Conservation (phyloP, 805 yeast genomes). For the Brettanomyces custersianus region DNA sequence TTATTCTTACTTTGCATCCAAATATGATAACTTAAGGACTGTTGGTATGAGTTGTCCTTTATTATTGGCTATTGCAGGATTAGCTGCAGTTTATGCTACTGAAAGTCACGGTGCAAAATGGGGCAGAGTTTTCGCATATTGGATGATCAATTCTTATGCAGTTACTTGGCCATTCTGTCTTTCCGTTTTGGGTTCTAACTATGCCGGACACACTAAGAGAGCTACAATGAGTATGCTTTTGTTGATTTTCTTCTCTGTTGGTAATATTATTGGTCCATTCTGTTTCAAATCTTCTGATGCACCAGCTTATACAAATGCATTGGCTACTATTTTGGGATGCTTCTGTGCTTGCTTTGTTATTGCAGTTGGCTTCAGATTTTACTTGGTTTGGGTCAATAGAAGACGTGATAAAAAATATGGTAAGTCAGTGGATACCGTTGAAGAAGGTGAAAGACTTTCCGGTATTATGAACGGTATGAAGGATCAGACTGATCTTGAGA, state of each 20-base stretch:
- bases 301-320: slow-evolving; percentile 33
- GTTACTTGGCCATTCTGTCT: slow-evolving; percentile 6
- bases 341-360: slow-evolving; percentile 29
- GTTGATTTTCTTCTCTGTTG: slow-evolving; percentile 40
- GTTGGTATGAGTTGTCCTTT: slow-evolving; percentile 17
- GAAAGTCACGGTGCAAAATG: slow-evolving; percentile 18
- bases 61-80: slow-evolving; percentile 18
- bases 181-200: slow-evolving; percentile 8
- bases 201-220: slow-evolving; percentile 46
- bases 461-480: slow-evolving; percentile 25
- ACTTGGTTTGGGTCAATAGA: slow-evolving; percentile 29
- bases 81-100: slow-evolving; percentile 19
- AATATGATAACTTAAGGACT: slow-evolving; percentile 13
- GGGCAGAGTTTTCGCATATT: slow-evolving; percentile 24
- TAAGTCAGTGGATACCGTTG: slow-evolving; percentile 10
- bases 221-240: slow-evolving; percentile 32
- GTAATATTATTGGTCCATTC: slow-evolving; percentile 46
- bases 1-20: slow-evolving; percentile 9
- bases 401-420: slow-evolving; percentile 28
- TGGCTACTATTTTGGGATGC: slow-evolving; percentile 18
- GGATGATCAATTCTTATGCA: slow-evolving; percentile 22
- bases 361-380: slow-evolving; percentile 22
- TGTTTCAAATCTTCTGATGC: slow-evolving; percentile 35
- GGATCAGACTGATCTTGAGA: slow-evolving; percentile 22
- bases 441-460: slow-evolving; percentile 17